Evolutionary conservation across 176 grass and related monocot species (phyloP), one percentile per base, ranked within the genome.

Genomic region (Areca catechu): DNA sequence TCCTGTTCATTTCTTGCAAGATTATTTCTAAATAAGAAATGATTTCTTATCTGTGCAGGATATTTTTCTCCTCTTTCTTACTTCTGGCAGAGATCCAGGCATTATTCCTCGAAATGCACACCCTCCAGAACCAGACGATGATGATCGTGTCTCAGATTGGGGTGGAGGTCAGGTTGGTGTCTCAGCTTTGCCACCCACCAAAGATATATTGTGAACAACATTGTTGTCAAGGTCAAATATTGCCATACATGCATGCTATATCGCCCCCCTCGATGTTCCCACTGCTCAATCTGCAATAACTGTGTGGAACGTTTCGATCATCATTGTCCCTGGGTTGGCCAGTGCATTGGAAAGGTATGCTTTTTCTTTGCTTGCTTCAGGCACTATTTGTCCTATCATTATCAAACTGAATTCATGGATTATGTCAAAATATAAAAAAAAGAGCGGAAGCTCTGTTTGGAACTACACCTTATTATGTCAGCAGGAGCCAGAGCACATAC

Each of bases 251-350:
- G 90, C 79, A 80, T 95, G 82, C 77, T 95, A 0, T 95, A 95
- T 72, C 73, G 90, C 0, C 90, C 90, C 1, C 85, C 86, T 16
- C 79, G 90, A 20, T 95, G 90, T 67, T 86, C 82, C 5, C 90
- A 95, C 71, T 95, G 90, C 76, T 89, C 86, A 21, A 88, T 95
- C 7, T 95, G 90, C 73, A 95, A 95, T 76, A 95, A 95, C 69
- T 95, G 90, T 60, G 82, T 95, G 4, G 86, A 95, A 54, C 82
- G 86, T 1, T 95, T 95, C 48, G 90, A 95, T 62, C 90, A 95
- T 74, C 90, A 95, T 29, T 95, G 90, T 67, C 90, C 90, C 5
- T 95, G 86, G 90, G 90, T 95, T 1, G 90, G 90, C 3, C 90
- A 95, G 63, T 95, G 90, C 76, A 95, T 95, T 69, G 93, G 93